Base-by-base conservation (phyloP, 768 basidiomycete genomes). In the Leccinum fibrillosum region DNA sequence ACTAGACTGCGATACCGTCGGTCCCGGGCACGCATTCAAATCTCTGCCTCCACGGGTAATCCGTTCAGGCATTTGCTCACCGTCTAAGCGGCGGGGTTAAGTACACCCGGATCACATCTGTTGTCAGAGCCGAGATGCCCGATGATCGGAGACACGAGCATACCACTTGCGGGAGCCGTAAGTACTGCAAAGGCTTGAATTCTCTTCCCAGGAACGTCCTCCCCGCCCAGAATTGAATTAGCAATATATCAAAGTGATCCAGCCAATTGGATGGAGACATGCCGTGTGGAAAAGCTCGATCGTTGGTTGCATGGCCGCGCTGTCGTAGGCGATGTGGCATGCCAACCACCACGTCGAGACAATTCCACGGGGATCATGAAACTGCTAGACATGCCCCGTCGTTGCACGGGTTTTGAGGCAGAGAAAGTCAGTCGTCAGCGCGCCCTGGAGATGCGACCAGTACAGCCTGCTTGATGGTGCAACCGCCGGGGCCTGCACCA, bases 331-430 rank as follows among this genome's bases (percentile, higher is more conserved):
- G 4, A 86, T 78, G 65, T 92, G 89, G 62, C 94, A 94, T 25
- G 89, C 81, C 86, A 86, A 49, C 37, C 35, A 25, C 5, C 11
- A 42, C 48, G 15, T 59, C 30, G 49, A 49, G 21, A 47, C 35
- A 17, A 25, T 35, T 10, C 2, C 37, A 39, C 9, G 39, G n/a
- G 49, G 32, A 32, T 32, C 30, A 44, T 32, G 9, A 35, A 11
- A 39, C 1, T 10, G 54, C 57, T 56, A 37, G 72, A 76, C 49
- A 54, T 32, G 93, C 90, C 11, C 96, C 95, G 68, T 98, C 96
- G 66, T 98, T 95, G 64, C 86, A 88, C 12, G 95, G 83, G 93
- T 92, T 75, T 95, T 97, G 80, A 98, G 96, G 32, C 83, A 81
- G 69, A 94, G 92, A 3, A n/a, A n/a, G 21, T 21, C 10, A 32